Conservation (phyloP, 1,139 yeast genomes). For the Suhomyces choctaworum region DNA sequence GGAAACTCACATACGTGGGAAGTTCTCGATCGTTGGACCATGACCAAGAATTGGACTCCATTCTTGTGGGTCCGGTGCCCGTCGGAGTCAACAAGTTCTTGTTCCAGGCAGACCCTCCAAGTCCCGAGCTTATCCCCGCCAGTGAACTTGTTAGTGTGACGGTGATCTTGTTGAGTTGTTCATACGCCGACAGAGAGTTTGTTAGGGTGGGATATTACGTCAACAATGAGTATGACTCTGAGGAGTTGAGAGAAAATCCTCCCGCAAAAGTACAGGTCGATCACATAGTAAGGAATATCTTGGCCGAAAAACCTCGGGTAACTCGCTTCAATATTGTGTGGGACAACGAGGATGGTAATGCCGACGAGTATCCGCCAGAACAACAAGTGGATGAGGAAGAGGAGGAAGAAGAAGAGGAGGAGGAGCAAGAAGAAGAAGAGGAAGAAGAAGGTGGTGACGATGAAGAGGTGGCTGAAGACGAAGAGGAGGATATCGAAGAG, state of each 20-base stretch:
- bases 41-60: conserved; percentile 94
- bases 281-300: conserved; percentile 87
- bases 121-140: conserved; percentile 93
- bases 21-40: conserved; percentile 90
- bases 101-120: conserved; percentile 94
- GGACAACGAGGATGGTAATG: conserved; percentile 69
- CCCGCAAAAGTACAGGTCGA: conserved; percentile 93
- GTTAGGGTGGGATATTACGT: conserved; percentile 97
- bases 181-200: conserved; percentile 90
- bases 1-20: conserved; percentile 97
- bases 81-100: conserved; percentile 93
- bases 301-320: conserved; percentile 97
- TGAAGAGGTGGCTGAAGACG: conserved; percentile 52
- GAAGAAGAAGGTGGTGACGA: conserved; percentile 56
- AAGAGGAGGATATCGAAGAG: conserved; percentile 29
- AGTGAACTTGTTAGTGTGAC: conserved; percentile 94
- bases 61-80: conserved; percentile 96
- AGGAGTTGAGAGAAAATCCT: conserved; percentile 90
- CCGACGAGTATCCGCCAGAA: conserved; percentile 71
- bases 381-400: conserved; percentile 53
- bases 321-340: conserved; percentile 95
- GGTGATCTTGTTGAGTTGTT: conserved; percentile 86
- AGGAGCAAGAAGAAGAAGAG: conserved; percentile 58
- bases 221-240: conserved; percentile 92
- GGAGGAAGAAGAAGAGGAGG: conserved; percentile 52